Evolutionary conservation across 2,329 filamentous ascomycete species (phyloP).

Genomic region (Apiospora phragmitis): DNA sequence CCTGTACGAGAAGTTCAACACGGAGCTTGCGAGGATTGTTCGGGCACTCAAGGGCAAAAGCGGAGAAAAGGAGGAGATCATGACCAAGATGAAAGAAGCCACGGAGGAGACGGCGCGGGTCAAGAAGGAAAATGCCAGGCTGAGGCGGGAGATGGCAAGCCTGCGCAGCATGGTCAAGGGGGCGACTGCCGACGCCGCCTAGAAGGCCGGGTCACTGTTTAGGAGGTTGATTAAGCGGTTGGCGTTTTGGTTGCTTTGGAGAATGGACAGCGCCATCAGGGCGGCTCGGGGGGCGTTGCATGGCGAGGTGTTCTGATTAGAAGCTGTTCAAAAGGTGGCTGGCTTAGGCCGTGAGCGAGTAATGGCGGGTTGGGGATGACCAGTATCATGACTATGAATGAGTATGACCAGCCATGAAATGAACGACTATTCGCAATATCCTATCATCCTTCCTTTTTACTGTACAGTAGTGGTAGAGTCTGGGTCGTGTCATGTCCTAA

Average conservation of each 20-base stretch:
- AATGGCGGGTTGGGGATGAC: background rate
- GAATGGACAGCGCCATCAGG: background rate
- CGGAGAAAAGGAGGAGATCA: conserved; percentile 76
- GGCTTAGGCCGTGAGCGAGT: background rate
- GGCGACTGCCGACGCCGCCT: conserved; percentile 7
- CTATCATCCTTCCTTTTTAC: background rate
- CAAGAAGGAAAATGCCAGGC: conserved; percentile 81
- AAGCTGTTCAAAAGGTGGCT: conserved; percentile 4
- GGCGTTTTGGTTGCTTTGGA: conserved; percentile 13
- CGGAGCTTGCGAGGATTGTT: conserved; percentile 82
- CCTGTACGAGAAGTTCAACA: conserved; percentile 88
- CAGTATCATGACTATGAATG: background rate
- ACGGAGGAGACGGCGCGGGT: conserved; percentile 75
- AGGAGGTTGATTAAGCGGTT: conserved; percentile 5
- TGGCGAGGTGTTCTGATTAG: conserved; percentile 6
- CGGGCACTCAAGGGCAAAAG: conserved; percentile 71
- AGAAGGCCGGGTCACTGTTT: conserved; percentile 8
- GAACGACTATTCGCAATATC: background rate
- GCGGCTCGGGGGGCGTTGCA: background rate
- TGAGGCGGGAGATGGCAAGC: conserved; percentile 81
- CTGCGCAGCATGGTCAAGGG: conserved; percentile 55
- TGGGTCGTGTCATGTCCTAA: background rate
- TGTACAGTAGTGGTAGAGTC: background rate
- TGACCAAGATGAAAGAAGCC: conserved; percentile 68
- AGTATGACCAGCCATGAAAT: conserved; percentile 1